phyloP scores from a whole-genome alignment of 73 alveolate species.

The Paraurostyla sp. region DNA sequence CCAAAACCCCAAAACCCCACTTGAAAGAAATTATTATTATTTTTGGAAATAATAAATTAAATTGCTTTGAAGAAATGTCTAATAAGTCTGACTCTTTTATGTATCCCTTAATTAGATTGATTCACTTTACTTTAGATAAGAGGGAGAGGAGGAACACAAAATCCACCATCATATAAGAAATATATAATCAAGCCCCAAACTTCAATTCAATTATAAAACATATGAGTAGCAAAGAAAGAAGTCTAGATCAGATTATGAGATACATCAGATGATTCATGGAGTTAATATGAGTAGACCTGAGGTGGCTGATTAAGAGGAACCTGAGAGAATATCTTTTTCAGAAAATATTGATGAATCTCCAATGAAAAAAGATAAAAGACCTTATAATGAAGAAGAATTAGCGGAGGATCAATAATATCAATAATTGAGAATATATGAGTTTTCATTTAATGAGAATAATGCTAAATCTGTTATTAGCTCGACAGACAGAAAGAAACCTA shows the following conservation, averaged over 20 bases:
- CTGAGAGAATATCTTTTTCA: background rate
- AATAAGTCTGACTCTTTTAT: constrained; percentile 29
- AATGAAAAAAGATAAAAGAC: background rate
- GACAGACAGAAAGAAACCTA: constrained; percentile 1
- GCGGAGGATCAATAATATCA: background rate
- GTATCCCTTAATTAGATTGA: background rate
- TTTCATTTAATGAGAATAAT: constrained; percentile 38
- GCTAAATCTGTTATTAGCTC: constrained; percentile 32
- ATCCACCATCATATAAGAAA: background rate
- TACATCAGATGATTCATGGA: background rate
- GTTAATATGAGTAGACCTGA: background rate
- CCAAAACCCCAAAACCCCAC: constrained; percentile 28
- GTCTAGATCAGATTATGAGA: background rate
- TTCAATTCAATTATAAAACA: background rate
- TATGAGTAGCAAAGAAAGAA: background rate
- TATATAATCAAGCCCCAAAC: constrained; percentile 12
- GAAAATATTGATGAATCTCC: constrained; percentile 57
- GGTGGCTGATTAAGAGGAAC: constrained; percentile 36
- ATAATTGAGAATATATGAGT: background rate
- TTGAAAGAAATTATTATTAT: background rate
- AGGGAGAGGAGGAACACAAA: constrained; percentile 14
- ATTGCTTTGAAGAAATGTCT: constrained; percentile 10
- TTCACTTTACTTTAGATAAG: background rate
- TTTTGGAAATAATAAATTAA: background rate
- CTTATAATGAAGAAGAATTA: background rate